phyloP scores from a whole-genome alignment of 1,284 basidiomycete species.

The Cronartium ribicola region DNA sequence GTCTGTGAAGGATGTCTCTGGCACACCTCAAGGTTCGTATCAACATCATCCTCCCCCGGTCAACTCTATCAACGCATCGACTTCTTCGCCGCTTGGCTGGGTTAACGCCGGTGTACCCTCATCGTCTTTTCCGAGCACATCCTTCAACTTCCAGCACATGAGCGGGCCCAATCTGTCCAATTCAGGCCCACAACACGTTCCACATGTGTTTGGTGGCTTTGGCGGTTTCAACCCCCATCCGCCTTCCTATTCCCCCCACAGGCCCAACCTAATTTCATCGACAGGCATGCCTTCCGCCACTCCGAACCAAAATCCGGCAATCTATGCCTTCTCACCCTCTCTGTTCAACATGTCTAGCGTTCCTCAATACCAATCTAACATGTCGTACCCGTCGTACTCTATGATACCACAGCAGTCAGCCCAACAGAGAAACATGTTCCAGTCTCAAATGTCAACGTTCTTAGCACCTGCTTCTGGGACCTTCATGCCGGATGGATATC shows the following conservation, averaged over 20 bases:
- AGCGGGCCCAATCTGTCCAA: neutral
- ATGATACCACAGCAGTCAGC: neutral
- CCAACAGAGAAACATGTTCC: neutral
- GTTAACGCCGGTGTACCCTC: neutral
- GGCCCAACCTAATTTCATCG: neutral
- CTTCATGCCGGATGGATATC: neutral
- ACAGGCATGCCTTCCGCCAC: neutral
- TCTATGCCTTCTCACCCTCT: neutral
- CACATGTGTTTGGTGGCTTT: slow-evolving; percentile 4
- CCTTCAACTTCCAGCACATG: neutral
- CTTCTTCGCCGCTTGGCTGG: neutral
- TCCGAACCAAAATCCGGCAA: neutral
- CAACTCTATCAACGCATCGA: neutral
- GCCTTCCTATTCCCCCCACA: neutral
- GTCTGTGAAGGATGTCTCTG: neutral
- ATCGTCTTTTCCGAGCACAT: neutral
- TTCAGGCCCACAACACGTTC: neutral
- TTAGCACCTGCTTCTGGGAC: neutral
- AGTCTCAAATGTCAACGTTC: neutral
- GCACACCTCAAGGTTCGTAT: neutral
- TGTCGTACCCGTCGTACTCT: neutral
- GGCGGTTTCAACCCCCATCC: neutral
- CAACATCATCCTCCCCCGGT: neutral
- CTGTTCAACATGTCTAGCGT: neutral
- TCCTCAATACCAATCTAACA: neutral